Percentiles rank a stretch among this genome's conserved stretches.
phyloP scores from a whole-genome alignment of 108 stramenopile species.

The Conticribra weissflogii region DNA sequence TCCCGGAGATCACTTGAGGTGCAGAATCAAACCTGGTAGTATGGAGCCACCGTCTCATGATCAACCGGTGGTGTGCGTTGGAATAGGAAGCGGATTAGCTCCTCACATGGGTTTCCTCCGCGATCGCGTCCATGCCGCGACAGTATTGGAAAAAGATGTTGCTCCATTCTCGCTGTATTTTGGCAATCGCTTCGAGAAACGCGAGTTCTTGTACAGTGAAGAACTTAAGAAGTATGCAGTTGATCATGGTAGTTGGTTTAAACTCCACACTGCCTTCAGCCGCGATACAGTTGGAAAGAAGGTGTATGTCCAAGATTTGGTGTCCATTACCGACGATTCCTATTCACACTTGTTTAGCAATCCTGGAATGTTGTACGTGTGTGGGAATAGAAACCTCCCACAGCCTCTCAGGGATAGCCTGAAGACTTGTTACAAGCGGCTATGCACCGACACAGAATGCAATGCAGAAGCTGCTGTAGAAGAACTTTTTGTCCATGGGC shows the following conservation, averaged over 20 bases:
- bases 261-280: constrained; percentile 83
- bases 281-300: constrained; percentile 77
- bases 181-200: constrained; percentile 75
- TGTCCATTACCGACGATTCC: constrained; percentile 61
- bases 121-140: constrained; percentile 66
- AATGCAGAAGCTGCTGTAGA: constrained; percentile 54
- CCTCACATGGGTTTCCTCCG: constrained; percentile 90
- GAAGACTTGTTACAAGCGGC: constrained; percentile 47
- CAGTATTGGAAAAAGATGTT: constrained; percentile 50
- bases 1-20: constrained; percentile 51
- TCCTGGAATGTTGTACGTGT: constrained; percentile 68
- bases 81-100: constrained; percentile 90
- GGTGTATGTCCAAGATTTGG: constrained; percentile 91
- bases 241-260: constrained; percentile 68
- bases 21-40: constrained; percentile 64
- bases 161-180: constrained; percentile 85
- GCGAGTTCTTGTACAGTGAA: constrained; percentile 85
- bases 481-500: constrained; percentile 59
- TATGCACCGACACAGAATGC: constrained; percentile 28
- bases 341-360: constrained; percentile 40
- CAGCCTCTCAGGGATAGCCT: constrained; percentile 58
- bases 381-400: constrained; percentile 73
- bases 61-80: constrained; percentile 77
- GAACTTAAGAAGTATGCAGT: constrained; percentile 67
- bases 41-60: constrained; percentile 63